These are phyloP conservation scores for Solanum hybrid DNA, from an alignment of 305 asterid genomes.

Conservation along the genomic window DNA sequence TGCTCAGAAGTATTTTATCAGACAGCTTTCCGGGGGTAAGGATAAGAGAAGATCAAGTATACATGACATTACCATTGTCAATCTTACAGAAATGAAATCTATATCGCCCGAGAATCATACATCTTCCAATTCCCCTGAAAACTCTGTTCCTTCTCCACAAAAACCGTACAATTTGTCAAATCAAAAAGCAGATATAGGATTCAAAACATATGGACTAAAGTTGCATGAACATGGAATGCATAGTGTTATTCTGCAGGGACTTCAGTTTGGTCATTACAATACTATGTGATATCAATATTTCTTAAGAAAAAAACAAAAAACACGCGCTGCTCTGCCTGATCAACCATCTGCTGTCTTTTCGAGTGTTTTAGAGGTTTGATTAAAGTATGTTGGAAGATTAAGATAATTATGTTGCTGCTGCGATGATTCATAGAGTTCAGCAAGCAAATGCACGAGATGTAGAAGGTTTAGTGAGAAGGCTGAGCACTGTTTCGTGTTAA, in stretches of 20 bases:
- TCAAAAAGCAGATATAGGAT: slow-evolving; percentile 39
- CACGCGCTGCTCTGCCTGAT: neutral
- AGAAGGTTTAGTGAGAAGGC: neutral
- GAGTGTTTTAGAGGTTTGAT: neutral
- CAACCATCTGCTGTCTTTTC: neutral
- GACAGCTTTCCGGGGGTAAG: slow-evolving; percentile 77
- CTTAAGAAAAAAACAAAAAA: neutral
- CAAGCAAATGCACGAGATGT: neutral
- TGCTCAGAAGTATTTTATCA: slow-evolving; percentile 80
- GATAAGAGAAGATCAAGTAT: slow-evolving; percentile 89
- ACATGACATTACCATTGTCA: slow-evolving; percentile 73
- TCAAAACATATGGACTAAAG: slow-evolving; percentile 12
- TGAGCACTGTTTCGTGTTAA: neutral
- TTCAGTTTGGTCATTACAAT: slow-evolving; percentile 35
- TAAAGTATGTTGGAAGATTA: neutral
- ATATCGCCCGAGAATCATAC: slow-evolving; percentile 26
- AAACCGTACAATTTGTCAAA: slow-evolving; percentile 16
- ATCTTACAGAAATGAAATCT: slow-evolving; percentile 33
- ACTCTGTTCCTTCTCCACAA: slow-evolving; percentile 19
- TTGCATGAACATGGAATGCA: slow-evolving; percentile 26
- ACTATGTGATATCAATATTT: slow-evolving; percentile 10
- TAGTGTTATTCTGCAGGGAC: slow-evolving; percentile 24
- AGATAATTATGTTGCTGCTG: neutral
- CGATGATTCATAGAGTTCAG: neutral
- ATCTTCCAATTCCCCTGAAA: slow-evolving; percentile 21